Evolutionary conservation across 2,329 filamentous ascomycete species (phyloP).

Genomic region (Chaetomium sp.): DNA sequence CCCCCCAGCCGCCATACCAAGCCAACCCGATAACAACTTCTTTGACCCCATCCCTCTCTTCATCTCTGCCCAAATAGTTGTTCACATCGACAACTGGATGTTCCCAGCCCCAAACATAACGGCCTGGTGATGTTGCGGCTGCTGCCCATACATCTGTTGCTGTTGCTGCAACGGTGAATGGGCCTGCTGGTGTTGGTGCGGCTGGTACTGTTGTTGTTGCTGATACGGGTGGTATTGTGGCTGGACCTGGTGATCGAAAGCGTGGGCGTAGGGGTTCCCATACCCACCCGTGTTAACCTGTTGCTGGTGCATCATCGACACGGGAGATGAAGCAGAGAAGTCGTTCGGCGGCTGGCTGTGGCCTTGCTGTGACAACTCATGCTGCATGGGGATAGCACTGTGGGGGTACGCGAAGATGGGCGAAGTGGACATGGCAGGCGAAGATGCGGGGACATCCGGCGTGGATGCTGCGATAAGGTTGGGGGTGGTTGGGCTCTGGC

Average conservation of each 20-base stretch:
- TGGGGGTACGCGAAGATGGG: neutral
- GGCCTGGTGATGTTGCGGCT: neutral
- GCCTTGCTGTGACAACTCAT: too few species aligned
- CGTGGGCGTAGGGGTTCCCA: too few species aligned
- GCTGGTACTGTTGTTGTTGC: neutral
- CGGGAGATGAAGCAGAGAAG: too few species aligned
- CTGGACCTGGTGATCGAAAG: neutral
- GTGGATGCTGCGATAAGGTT: constrained; percentile 35
- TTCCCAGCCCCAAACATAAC: neutral
- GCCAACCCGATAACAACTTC: too few species aligned
- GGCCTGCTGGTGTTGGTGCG: neutral
- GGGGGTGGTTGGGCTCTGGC: constrained; percentile 25
- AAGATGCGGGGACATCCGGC: neutral
- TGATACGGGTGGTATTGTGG: neutral
- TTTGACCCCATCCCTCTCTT: too few species aligned
- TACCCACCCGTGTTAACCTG: too few species aligned
- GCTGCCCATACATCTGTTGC: neutral
- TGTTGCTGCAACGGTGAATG: neutral
- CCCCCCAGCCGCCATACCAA: neutral
- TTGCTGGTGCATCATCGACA: too few species aligned
- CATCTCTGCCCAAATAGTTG: neutral
- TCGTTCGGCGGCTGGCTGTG: too few species aligned
- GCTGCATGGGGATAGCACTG: neutral
- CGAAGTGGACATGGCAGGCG: neutral
- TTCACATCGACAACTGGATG: neutral